Evolutionary conservation across 2,329 filamentous ascomycete genomes (phyloP).

Genomic region (Diplodia sapinea): DNA sequence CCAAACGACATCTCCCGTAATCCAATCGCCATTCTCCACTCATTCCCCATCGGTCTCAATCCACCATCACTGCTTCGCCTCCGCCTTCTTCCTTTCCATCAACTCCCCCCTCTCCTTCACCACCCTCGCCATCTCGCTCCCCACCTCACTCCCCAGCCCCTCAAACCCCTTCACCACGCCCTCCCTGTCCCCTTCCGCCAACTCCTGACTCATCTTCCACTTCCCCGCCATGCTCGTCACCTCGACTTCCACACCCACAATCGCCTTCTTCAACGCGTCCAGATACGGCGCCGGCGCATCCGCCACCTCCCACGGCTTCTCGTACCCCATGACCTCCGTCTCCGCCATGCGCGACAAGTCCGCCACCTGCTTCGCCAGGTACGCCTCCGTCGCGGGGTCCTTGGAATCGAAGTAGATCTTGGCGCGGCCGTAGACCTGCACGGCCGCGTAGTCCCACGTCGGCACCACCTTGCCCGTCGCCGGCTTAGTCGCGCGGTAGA

Average conservation of each 20-base stretch:
- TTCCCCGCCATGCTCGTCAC: conserved; percentile 39
- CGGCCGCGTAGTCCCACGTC: conserved; percentile 73
- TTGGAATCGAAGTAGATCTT: conserved; percentile 60
- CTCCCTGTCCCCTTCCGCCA: conserved; percentile 10
- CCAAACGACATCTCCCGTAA: background rate
- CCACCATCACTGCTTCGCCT: background rate
- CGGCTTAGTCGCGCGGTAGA: conserved; percentile 71
- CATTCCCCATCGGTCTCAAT: too few relatives aligned
- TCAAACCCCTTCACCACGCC: background rate
- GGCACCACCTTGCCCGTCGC: conserved; percentile 69
- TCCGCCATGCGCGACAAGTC: conserved; percentile 62
- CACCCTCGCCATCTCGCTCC: background rate
- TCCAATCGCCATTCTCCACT: too few relatives aligned
- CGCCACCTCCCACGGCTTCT: conserved; percentile 59
- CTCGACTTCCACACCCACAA: conserved; percentile 55
- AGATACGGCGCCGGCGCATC: conserved; percentile 65
- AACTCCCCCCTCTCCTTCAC: conserved; percentile 3
- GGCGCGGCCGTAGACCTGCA: conserved; percentile 66
- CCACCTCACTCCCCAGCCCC: background rate
- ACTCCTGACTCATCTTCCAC: conserved; percentile 37
- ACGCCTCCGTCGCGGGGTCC: conserved; percentile 53
- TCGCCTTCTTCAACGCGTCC: conserved; percentile 62
- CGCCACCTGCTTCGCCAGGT: conserved; percentile 59
- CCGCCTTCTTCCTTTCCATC: conserved; percentile 5
- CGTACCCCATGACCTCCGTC: conserved; percentile 62